Base-by-base conservation (phyloP, 1,139 yeast species). In the Zygosaccharomyces pseudobailii region DNA sequence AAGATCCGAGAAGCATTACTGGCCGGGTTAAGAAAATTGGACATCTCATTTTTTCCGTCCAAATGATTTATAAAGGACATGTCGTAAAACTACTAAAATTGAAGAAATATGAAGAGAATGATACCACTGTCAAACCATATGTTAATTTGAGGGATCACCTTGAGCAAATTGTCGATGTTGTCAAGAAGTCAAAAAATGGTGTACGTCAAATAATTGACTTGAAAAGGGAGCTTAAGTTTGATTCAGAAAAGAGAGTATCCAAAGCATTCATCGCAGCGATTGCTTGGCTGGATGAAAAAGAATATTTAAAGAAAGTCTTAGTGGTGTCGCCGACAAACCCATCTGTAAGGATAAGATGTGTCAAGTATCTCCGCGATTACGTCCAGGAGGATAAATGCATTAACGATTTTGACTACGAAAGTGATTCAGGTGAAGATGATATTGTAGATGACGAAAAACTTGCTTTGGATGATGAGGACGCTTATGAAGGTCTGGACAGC, bases 1-100 rank as follows among this genome's bases (percentile, higher is more conserved):
- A 84, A 63, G 92, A 84, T 58, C 78, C 83, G 10, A 71, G 90
- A 51, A 82, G 89, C 46, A 69, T 83, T 36, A 81, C 89, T 0
- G 72, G 80, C 1, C 71, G 92, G 55, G 69, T 83, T 46, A 79
- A 77, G 55, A 73, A 74, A 43, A 64, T 84, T 27, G 79, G 56
- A 4, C 65, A 78, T 20, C 65, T 80, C 22, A 75, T 82, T 4
- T 66, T 67, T 22, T 78, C 74, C 53, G 67, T 62, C 53, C 68
- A 65, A 37, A 55, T 76, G 48, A 67, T 76, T 27, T 68, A 64
- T 33, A 64, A 71, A 27, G 73, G 76, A 6, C 79, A 77, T 53
- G 78, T 76, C 42, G 76, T 82, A 7, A 75, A 74, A 41, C 66
- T 75, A 40, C 68, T 79, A 45, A 69, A 73, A n/a, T 76, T 79